phyloP scores from a whole-genome alignment of 306 rosid species.

The Prunus mira region DNA sequence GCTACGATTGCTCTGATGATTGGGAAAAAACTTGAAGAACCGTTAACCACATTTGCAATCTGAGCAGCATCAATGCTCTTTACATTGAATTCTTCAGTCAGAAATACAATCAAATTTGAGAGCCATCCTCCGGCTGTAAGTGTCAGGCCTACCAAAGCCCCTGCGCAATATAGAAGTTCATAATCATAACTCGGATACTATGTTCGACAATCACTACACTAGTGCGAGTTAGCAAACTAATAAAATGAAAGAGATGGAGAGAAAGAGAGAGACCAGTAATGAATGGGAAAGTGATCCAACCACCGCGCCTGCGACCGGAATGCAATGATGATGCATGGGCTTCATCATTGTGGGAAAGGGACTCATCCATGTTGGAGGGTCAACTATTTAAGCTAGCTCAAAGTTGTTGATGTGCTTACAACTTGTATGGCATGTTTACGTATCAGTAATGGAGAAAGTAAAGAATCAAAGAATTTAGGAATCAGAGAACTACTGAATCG shows the following conservation, averaged over 20 bases:
- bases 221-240: background rate
- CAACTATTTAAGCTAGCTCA: background rate
- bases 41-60: constrained; percentile 35
- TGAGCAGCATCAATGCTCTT: constrained; percentile 53
- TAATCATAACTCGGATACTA: too few species aligned
- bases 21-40: constrained; percentile 35
- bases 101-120: constrained; percentile 36
- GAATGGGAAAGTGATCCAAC: constrained; percentile 52
- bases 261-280: constrained; percentile 27
- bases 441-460: too few species aligned
- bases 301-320: constrained; percentile 26
- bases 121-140: constrained; percentile 32
- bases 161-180: constrained; percentile 14
- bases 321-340: background rate
- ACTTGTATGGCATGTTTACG: background rate
- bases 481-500: too few species aligned
- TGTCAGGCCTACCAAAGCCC: constrained; percentile 29
- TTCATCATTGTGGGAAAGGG: constrained; percentile 4
- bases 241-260: background rate
- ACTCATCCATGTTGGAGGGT: constrained; percentile 12
- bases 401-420: background rate
- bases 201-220: too few species aligned
- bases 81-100: constrained; percentile 31
- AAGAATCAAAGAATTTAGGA: too few species aligned
- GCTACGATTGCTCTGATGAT: constrained; percentile 49